Evolutionary conservation across 2,329 filamentous ascomycete genomes (phyloP).

Genomic region (Apiospora arundinis): DNA sequence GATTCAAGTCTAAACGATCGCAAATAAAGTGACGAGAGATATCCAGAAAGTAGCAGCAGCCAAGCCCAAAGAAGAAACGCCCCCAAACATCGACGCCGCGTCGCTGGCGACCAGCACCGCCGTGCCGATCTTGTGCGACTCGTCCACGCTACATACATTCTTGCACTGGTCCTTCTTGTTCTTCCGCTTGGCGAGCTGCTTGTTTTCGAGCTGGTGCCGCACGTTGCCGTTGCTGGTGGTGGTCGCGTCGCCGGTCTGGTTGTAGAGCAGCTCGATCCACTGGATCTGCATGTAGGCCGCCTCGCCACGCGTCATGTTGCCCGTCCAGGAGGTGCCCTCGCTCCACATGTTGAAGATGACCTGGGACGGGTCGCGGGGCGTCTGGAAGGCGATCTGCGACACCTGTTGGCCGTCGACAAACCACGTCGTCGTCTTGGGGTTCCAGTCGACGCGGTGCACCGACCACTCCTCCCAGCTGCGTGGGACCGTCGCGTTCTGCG

Average conservation of each 20-base stretch:
- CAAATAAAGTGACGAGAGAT: background rate
- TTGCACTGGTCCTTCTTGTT: conserved; percentile 30
- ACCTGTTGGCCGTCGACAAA: conserved; percentile 58
- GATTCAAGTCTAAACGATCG: background rate
- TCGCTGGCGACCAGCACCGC: conserved; percentile 37
- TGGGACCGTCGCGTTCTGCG: conserved; percentile 51
- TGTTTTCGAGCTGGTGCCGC: background rate
- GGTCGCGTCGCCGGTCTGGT: conserved; percentile 40
- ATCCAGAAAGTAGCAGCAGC: background rate
- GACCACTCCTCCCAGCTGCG: conserved; percentile 60
- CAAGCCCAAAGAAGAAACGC: background rate
- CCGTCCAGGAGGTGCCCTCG: conserved; percentile 65
- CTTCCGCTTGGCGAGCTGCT: background rate
- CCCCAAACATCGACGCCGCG: background rate
- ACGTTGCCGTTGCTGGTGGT: conserved; percentile 24
- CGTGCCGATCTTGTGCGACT: conserved; percentile 41
- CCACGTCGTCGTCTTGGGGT: conserved; percentile 59
- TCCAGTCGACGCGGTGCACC: conserved; percentile 67
- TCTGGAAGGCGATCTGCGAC: conserved; percentile 59
- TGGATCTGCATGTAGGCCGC: conserved; percentile 64
- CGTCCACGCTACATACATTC: conserved; percentile 43
- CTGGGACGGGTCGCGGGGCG: conserved; percentile 56
- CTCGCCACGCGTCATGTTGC: conserved; percentile 58
- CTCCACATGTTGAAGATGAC: conserved; percentile 67
- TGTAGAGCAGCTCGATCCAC: conserved; percentile 68